Conservation (phyloP, 108 stramenopile species). For the Hondaea fermentalgiana region DNA sequence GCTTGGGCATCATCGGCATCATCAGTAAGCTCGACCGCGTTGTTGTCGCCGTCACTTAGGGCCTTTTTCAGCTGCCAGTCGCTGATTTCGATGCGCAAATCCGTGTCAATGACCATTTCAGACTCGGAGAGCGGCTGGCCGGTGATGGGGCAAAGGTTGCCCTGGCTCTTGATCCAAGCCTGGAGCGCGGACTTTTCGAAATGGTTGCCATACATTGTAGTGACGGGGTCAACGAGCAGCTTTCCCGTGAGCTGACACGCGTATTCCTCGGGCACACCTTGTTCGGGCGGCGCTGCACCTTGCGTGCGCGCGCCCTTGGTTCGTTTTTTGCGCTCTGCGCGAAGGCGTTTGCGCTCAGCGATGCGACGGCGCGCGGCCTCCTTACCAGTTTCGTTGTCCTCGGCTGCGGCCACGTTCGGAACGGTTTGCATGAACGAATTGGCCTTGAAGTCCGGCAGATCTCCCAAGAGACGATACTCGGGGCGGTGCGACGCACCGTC, state of each 20-base stretch:
- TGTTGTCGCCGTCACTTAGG: neutral
- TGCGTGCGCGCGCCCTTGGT: neutral
- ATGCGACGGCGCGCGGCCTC: neutral
- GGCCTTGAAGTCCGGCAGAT: neutral
- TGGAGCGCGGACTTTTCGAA: constrained; percentile 36
- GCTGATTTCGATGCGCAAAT: neutral
- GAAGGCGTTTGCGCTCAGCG: neutral
- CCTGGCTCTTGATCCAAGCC: constrained; percentile 47
- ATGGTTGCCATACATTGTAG: constrained; percentile 41
- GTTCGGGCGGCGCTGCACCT: constrained; percentile 5
- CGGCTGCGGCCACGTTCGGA: neutral
- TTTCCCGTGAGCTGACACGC: constrained; percentile 36
- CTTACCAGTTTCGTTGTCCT: neutral
- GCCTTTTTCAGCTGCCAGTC: constrained; percentile 9
- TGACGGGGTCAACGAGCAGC: constrained; percentile 35
- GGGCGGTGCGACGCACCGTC: neutral
- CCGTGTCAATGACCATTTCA: constrained; percentile 10
- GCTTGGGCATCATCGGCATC: neutral
- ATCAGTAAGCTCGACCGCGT: neutral
- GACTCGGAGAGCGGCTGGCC: constrained; percentile 38
- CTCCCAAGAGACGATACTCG: constrained; percentile 11
- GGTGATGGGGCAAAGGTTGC: constrained; percentile 45
- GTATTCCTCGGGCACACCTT: constrained; percentile 33
- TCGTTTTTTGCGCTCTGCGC: neutral
- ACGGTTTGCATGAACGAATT: constrained; percentile 9